Base-by-base conservation (phyloP, 441 rosid species). In the Erysimum cheiri region DNA sequence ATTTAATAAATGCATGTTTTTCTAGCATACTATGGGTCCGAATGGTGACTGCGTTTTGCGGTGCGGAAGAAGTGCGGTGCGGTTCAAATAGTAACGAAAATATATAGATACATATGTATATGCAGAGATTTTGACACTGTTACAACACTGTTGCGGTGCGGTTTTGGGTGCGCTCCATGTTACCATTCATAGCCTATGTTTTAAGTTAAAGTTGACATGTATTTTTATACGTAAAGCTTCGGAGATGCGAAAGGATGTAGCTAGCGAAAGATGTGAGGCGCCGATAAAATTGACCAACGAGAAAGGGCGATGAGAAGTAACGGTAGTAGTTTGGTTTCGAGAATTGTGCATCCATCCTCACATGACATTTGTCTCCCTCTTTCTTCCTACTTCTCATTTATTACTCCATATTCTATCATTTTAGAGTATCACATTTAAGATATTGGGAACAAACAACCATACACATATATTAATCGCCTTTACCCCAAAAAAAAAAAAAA, bases 271-370 rank as follows among this genome's bases (percentile, higher is more conserved):
- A 49, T 52, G 69, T 41, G 56, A 28, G 54, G 64, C 31, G 70
- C 76, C 71, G 71, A 47, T 48, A 64, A 72, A 64, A 64, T 39
- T 64, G 71, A 72, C 76, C 60, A 72, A 72, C 37, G 59, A 40
- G 60, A 37, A 37, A 60, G 32, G 31, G 9, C 39, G n/a, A 29
- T 46, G 15, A 44, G 46, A 46, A 40, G 26, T 2, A 46, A 46
- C 26, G 26, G 55, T 10, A 47, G 70, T 36, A 33, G 43, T 64
- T 40, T 41, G n/a, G 44, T 71, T 43, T 62, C 46, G 56, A 6
- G 55, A 71, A 33, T 10, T 62, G 75, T 53, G 75, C 26, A 10
- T 3, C 55, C 22, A 52, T 43, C 32, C 26, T 40, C 54, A 61
- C 54, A 50, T 61, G 68, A 61, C 74, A 31, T 49, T 28, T 41